These are phyloP conservation scores for Colletotrichum tropicicola DNA, from an alignment of 2,329 filamentous ascomycete genomes.

Conservation along the genomic window DNA sequence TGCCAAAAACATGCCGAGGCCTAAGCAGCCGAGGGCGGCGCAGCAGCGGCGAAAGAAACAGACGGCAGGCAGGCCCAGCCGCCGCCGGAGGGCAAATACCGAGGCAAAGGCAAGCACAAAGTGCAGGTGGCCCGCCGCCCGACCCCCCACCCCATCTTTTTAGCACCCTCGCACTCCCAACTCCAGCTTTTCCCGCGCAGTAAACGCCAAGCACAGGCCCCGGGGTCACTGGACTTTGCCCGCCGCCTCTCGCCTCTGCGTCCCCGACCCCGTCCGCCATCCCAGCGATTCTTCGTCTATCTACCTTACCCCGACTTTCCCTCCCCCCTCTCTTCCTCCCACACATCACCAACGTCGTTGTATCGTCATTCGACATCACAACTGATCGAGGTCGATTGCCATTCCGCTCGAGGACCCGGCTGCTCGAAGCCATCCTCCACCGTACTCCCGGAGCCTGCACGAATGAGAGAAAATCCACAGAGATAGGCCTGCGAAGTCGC, in stretches of 20 bases:
- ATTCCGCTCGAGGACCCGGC: background rate
- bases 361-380: background rate
- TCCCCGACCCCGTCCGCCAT: constrained; percentile 7
- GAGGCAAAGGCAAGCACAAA: background rate
- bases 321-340: background rate
- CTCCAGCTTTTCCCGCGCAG: background rate
- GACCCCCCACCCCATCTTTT: constrained; percentile 17
- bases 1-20: background rate
- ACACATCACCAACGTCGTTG: constrained; percentile 1
- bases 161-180: constrained; percentile 4
- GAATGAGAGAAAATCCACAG: background rate
- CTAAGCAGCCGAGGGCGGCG: background rate
- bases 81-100: background rate
- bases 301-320: constrained; percentile 10
- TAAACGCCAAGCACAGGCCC: constrained; percentile 17
- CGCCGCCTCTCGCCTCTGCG: background rate
- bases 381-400: constrained; percentile 1
- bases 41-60: background rate
- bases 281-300: background rate
- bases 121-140: background rate
- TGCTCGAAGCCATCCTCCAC: background rate
- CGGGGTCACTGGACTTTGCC: constrained; percentile 12
- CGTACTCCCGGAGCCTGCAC: background rate
- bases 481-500: background rate
- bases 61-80: background rate